Base-by-base conservation (phyloP, 768 basidiomycete species). In the Lepiota venenata region DNA sequence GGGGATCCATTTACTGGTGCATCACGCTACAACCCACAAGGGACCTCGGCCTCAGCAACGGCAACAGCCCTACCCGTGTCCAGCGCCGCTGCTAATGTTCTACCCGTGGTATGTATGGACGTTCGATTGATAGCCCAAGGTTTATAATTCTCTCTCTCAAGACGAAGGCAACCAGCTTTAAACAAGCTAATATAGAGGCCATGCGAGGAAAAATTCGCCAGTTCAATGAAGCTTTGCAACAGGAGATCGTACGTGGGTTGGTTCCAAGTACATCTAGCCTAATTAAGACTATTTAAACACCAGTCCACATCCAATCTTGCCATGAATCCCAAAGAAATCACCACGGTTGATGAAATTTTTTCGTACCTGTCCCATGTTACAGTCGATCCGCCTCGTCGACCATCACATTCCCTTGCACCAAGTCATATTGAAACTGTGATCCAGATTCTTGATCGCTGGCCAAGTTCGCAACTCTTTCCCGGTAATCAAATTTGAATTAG, bases 131-230 rank as follows among this genome's bases (percentile, higher is more conserved):
- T 14, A 25, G 41, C 7, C 15, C 35, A 20, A 29, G 37, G n/a
- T 45, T 39, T 29, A 39, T 53, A 8, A 58, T 27, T 12, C 36
- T 12, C 36, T 32, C 29, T 37, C 52, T 16, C 12, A 60, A 92
- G 90, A 72, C 77, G 40, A 82, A 78, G 37, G 74, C 78, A 40
- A 78, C 92, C 16, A 74, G 79, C n/a, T 96, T 98, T 75, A 91
- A 89, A 59, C 90, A 93, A 74, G 91, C 85, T 2, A 82, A 80
- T 66, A 78, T 95, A 22, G 63, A 75, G 18, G 90, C 90, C 15
- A 91, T 95, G 84, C 84, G 83, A 62, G 76, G 77, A 18, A 95
- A 95, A 68, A 62, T 93, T 16, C 76, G 79, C 57, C 86, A 93
- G 64, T 85, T 93, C 47, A 79, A 92, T 60, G 82, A 87, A 41